Evolutionary conservation across 1,284 basidiomycete species (phyloP).

Genomic region (Puccinia sorghi): DNA sequence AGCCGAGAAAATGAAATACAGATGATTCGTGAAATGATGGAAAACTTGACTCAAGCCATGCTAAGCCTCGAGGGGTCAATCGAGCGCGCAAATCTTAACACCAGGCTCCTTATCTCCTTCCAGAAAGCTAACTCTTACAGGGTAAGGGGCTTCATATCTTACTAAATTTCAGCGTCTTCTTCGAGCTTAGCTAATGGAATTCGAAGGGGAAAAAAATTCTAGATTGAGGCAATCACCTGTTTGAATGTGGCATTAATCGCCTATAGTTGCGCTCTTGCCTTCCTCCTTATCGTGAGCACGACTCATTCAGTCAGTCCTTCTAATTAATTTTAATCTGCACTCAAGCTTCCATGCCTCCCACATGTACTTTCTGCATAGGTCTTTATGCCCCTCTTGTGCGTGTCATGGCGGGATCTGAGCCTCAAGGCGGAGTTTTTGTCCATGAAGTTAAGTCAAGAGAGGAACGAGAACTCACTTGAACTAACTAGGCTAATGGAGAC

Average conservation of each 20-base stretch:
- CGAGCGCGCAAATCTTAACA: not conserved
- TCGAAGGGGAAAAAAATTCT: not conserved
- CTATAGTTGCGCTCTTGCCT: not conserved
- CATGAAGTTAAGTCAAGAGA: not conserved
- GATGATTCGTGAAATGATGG: not conserved
- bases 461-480: conserved; percentile 1
- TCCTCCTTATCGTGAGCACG: conserved; percentile 10
- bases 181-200: not conserved
- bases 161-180: not conserved
- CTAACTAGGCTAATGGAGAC: conserved; percentile 2
- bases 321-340: not conserved
- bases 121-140: not conserved
- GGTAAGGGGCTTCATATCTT: not conserved
- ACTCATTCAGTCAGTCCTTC: not conserved
- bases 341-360: not conserved
- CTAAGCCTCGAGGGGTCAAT: not conserved
- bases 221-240: conserved; percentile 4
- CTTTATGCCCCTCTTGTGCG: conserved; percentile 18
- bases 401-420: conserved; percentile 23
- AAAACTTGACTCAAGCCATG: not conserved
- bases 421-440: conserved; percentile 17
- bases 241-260: conserved; percentile 10
- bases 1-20: not conserved
- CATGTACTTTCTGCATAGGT: not conserved
- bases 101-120: not conserved